Evolutionary conservation across 2,329 filamentous ascomycete genomes (phyloP), one percentile per base, ranked within the genome.

Genomic region (Trichoderma sp.): DNA sequence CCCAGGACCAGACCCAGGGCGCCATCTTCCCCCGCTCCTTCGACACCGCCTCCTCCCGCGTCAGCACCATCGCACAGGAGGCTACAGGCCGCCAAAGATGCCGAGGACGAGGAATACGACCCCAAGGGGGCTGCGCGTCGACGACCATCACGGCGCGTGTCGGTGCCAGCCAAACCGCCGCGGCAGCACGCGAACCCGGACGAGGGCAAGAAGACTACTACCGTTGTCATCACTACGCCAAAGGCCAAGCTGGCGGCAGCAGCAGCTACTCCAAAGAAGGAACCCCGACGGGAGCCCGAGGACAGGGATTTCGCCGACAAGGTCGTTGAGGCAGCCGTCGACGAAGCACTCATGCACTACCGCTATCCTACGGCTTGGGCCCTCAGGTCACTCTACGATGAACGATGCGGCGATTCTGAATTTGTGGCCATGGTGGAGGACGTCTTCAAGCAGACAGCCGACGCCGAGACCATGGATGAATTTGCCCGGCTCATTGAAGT

Each of bases 361-460:
- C 86, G 87, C 72, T 90, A 88, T 77, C 87, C 88, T 68, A 91
- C 88, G 9, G 89, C 89, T 2, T 91, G 85, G 82, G 88, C 89
- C 55, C 82, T 91, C 72, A 84, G 88, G 68, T 85, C 84, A 15
- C 82, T 90, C 72, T 91, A 89, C 78, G 88, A 91, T 74, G 87
- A 90, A 76, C 84, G 86, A 72, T 82, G 83, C 58, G 78, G 81
- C 50, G 84, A 90, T 74, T 79, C 83, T 17, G 80, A 81, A 43
- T 88, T 90, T 75, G 81, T 90, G 71, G 80, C 82, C 73, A 85
- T 90, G 83, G 80, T 91, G 59, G 86, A 88, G 78, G 84, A 87
- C 72, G 83, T 91, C 58, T 90, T 86, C 78, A 82, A 83, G 74
- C 87, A 89, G 76, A 87, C 84, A 20, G 88, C 88, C n/a, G 85